A percentile compares a stretch with the other conserved stretches of the same genome.
phyloP scores from a whole-genome alignment of 164 flowering plant genomes.

The Platanus orientalis region DNA sequence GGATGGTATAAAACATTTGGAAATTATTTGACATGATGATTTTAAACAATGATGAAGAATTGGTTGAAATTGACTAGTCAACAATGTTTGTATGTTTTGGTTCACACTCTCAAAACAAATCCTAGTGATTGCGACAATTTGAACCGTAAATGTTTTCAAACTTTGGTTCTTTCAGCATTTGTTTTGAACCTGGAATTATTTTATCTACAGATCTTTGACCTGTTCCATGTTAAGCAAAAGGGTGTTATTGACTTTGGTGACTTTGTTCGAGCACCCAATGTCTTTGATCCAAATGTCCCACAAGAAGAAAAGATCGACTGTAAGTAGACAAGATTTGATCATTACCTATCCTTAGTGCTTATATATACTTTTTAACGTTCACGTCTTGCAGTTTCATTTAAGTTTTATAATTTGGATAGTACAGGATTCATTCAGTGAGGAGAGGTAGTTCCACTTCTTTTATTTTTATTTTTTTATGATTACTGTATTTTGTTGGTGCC shows the following conservation, averaged over 20 bases:
- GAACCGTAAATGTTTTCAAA: no score
- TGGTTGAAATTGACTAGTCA: no score
- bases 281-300: conserved; percentile 78
- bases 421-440: conserved; percentile 94
- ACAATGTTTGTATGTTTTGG: no score
- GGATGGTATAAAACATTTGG: no score
- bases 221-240: conserved; percentile 71
- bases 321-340: conserved; percentile 29
- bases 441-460: conserved; percentile 44
- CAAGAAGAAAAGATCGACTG: conserved; percentile 55
- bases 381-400: conserved; percentile 62
- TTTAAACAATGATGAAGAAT: no score
- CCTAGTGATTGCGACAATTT: no score
- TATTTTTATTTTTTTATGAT: background rate
- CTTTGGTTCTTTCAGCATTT: background rate
- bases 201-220: conserved; percentile 62
- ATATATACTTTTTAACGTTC: background rate
- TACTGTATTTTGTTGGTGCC: background rate
- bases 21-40: no score
- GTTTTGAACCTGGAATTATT: background rate
- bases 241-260: conserved; percentile 96
- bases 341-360: background rate
- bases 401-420: conserved; percentile 81
- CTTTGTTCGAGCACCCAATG: conserved; percentile 70
- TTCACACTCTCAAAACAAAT: no score